Evolutionary conservation across 495 filamentous ascomycete species (phyloP).

Genomic region (Hypoxylon subgilvum): DNA sequence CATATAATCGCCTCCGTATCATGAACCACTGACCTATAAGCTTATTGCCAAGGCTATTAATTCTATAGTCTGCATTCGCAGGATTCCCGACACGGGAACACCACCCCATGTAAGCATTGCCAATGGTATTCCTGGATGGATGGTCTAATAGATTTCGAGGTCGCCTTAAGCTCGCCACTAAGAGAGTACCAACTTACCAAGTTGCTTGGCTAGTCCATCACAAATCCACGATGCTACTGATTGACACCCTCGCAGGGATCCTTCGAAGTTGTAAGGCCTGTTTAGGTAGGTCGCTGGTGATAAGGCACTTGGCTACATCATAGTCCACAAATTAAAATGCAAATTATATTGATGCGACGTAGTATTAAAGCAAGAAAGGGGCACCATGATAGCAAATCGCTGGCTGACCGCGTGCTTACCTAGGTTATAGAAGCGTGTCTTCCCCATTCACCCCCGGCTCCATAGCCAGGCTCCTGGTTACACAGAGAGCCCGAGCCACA

Average conservation of each 20-base stretch:
- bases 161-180: too few species aligned
- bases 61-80: too few species aligned
- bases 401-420: conserved; percentile 6
- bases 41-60: neutral
- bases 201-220: neutral
- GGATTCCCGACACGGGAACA: neutral
- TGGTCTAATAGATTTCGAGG: neutral
- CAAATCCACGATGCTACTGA: neutral
- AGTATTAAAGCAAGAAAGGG: conserved; percentile 4
- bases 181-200: too few species aligned
- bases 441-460: too few species aligned
- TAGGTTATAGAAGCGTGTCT: conserved; percentile 25
- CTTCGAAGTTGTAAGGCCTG: conserved; percentile 1
- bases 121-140: neutral
- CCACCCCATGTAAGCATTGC: neutral
- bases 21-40: neutral
- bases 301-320: conserved; percentile 8
- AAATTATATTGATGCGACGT: conserved; percentile 21
- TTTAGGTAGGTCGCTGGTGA: conserved; percentile 34
- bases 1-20: neutral
- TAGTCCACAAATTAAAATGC: conserved; percentile 14
- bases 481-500: conserved; percentile 10
- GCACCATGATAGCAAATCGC: conserved; percentile 14
- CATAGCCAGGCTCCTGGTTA: conserved; percentile 8
- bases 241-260: neutral